phyloP scores from a whole-genome alignment of 23 red algal species.

The Gracilaria domingensis region DNA sequence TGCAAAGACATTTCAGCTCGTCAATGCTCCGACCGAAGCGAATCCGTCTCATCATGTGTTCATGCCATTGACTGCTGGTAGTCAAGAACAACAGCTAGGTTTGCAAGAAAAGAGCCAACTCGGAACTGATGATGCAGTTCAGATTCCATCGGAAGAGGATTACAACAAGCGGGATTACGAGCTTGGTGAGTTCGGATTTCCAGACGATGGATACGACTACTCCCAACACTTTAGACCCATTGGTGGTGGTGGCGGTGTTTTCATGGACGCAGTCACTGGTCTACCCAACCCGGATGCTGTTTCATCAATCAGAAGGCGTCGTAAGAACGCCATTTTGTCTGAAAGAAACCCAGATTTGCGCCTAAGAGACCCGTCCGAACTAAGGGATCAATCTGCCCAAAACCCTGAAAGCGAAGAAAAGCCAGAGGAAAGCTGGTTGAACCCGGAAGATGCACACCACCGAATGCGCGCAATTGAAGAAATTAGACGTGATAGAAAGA shows the following conservation, averaged over 20 bases:
- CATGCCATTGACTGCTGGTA: constrained; percentile 26
- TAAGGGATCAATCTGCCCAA: not conserved
- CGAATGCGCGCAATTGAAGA: constrained; percentile 46
- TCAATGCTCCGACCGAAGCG: constrained; percentile 29
- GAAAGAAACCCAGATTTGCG: not conserved
- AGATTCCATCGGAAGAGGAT: not conserved
- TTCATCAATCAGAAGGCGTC: constrained; percentile 21
- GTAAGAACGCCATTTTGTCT: not conserved
- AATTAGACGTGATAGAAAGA: constrained; percentile 42
- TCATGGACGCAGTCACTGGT: constrained; percentile 54
- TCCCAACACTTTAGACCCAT: constrained; percentile 74
- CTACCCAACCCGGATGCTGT: constrained; percentile 41
- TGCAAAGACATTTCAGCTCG: constrained; percentile 62
- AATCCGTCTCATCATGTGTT: constrained; percentile 37
- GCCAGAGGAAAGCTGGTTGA: not conserved
- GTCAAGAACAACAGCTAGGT: not conserved
- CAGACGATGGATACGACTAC: constrained; percentile 94
- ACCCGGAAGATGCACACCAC: constrained; percentile 21
- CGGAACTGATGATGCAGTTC: not conserved
- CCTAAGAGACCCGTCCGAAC: not conserved
- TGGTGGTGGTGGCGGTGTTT: constrained; percentile 80
- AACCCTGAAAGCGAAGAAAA: not conserved
- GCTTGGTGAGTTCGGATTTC: constrained; percentile 75
- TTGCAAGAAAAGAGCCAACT: not conserved
- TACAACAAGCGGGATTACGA: constrained; percentile 51